These are phyloP conservation scores for Paramecium pentaurelia DNA, from an alignment of 73 alveolate genomes.

Conservation along the genomic window DNA sequence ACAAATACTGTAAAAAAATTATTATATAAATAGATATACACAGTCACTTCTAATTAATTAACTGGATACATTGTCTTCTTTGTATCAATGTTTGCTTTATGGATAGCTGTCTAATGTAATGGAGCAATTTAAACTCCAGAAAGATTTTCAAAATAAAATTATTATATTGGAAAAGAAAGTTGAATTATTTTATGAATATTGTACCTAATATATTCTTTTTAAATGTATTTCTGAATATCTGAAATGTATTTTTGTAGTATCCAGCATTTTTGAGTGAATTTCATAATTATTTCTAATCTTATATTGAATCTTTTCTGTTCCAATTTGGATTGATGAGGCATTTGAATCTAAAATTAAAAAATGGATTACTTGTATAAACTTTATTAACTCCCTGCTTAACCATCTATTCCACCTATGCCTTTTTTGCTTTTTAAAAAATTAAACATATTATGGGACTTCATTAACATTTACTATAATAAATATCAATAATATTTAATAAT, in stretches of 20 bases:
- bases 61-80: constrained; percentile 16
- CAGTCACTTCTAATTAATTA: constrained; percentile 14
- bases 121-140: constrained; percentile 26
- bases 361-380: background rate
- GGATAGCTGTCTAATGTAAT: constrained; percentile 19
- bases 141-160: constrained; percentile 30
- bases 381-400: background rate
- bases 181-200: background rate
- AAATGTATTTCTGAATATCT: background rate
- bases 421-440: constrained; percentile 24
- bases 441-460: constrained; percentile 51
- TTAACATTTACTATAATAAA: too few relatives aligned
- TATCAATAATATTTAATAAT: too few relatives aligned
- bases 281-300: background rate
- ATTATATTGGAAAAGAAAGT: constrained; percentile 20
- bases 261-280: background rate
- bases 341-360: background rate
- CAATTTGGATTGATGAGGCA: background rate
- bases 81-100: background rate
- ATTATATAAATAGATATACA: background rate
- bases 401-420: constrained; percentile 46
- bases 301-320: background rate
- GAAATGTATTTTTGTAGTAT: background rate
- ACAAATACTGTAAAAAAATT: background rate
- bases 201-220: background rate